A percentile compares a stretch with the other conserved stretches of the same genome.
Evolutionary conservation across 306 rosid genomes (phyloP).

Genomic region (Gastrolobium bilobum): DNA sequence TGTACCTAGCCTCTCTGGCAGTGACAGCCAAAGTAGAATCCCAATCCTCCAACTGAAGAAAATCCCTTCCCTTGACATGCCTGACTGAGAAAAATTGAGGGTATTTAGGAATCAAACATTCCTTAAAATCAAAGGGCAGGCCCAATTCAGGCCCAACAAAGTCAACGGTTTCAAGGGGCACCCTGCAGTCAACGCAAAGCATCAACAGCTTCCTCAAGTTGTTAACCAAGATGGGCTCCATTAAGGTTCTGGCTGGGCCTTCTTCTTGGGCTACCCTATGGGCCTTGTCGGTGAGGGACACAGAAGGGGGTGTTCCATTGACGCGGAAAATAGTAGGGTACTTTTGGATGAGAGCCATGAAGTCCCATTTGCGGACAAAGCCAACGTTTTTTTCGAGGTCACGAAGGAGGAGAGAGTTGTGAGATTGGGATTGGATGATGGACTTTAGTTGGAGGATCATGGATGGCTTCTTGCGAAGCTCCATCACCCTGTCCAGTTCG

Average conservation of each 20-base stretch:
- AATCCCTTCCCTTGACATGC: slow-evolving; percentile 58
- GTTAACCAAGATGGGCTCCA: slow-evolving; percentile 81
- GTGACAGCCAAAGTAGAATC: slow-evolving; percentile 75
- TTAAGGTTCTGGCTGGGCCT: slow-evolving; percentile 54
- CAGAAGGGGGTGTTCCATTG: slow-evolving; percentile 62
- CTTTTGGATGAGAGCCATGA: slow-evolving; percentile 77
- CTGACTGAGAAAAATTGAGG: slow-evolving; percentile 70
- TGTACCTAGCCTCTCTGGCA: slow-evolving; percentile 61
- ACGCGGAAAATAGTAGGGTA: slow-evolving; percentile 78
- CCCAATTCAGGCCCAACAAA: slow-evolving; percentile 71
- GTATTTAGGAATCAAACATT: slow-evolving; percentile 59
- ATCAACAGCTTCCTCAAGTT: slow-evolving; percentile 77
- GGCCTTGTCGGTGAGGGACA: slow-evolving; percentile 69
- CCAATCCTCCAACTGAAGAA: slow-evolving; percentile 82
- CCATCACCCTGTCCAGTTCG: slow-evolving; percentile 82
- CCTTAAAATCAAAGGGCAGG: slow-evolving; percentile 61
- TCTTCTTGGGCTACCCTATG: slow-evolving; percentile 63
- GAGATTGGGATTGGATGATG: slow-evolving; percentile 69
- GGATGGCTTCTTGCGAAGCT: slow-evolving; percentile 79
- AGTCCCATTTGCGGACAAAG: slow-evolving; percentile 88
- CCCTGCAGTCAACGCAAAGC: slow-evolving; percentile 75
- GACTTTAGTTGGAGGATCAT: slow-evolving; percentile 70
- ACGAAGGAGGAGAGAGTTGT: slow-evolving; percentile 53
- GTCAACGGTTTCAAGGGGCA: slow-evolving; percentile 70
- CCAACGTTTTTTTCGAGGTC: slow-evolving; percentile 90